Evolutionary conservation across 2,329 filamentous ascomycete species (phyloP).

Genomic region (Sclerotinia glacialis): DNA sequence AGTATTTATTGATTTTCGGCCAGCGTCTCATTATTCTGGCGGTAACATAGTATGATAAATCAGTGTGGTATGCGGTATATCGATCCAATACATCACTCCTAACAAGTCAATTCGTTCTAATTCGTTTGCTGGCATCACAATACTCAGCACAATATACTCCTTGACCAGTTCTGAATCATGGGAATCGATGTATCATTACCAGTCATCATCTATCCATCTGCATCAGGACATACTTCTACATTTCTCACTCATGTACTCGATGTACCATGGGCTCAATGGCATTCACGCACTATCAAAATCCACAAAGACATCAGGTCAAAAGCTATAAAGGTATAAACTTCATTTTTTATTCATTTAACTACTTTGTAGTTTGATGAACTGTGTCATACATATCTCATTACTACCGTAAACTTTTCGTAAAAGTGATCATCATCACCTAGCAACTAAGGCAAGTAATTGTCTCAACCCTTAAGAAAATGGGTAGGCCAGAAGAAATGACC

Average conservation of each 20-base stretch:
- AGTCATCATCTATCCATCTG: background rate
- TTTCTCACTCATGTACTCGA: background rate
- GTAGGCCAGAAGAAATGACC: slow-evolving; percentile 21
- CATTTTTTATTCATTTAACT: slow-evolving; percentile 17
- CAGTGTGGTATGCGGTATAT: background rate
- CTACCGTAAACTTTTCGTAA: slow-evolving; percentile 10
- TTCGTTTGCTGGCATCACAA: background rate
- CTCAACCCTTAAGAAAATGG: slow-evolving; percentile 15
- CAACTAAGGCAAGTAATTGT: slow-evolving; percentile 1
- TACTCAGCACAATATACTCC: background rate
- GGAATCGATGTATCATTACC: background rate
- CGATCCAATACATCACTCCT: background rate
- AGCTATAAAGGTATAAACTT: slow-evolving; percentile 13
- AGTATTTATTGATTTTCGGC: background rate
- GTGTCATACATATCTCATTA: slow-evolving; percentile 20
- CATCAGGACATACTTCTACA: background rate
- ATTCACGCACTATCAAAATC: background rate
- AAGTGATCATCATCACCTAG: slow-evolving; percentile 17
- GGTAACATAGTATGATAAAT: background rate
- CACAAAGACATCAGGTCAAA: background rate
- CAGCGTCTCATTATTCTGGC: background rate
- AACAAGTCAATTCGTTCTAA: background rate
- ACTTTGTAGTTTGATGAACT: slow-evolving; percentile 9
- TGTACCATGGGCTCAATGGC: background rate
- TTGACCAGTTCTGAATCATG: background rate